Base-by-base conservation (phyloP, 2,329 filamentous ascomycete genomes). In the Graphiopsis chlorocephala region DNA sequence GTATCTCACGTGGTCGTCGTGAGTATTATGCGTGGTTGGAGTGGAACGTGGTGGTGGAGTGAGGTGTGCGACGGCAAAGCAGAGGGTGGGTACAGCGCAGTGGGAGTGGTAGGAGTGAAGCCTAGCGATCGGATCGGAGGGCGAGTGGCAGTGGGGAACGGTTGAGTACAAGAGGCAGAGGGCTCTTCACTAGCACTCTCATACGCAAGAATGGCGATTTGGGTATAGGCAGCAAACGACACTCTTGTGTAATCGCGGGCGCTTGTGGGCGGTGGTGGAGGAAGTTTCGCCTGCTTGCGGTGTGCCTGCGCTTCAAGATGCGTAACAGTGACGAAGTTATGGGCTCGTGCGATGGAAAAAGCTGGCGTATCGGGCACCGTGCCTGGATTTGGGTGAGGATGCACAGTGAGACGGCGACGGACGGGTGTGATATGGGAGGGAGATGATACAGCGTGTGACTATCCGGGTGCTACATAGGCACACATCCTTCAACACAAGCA, bases 161-260 rank as follows among this genome's bases (percentile, higher is more conserved):
- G 58, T 35, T 28, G 42, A 38, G 45, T 26, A 26, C 23, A 55
- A 55, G 28, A 11, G 8, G 2, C 4, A 31, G 38, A 45, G 52
- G 35, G 64, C 59, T 55, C 52, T 57, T 65, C 58, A 65, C 58
- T 58, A 58, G 48, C 58, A 48, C 60, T 28, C 50, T 59, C 58
- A 63, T 62, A 55, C 53, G 64, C 48, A 48, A 52, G 35, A 52
- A 63, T 42, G 63, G 38, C 29, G 48, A 61, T 42, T 11, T 14
- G 17, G 23, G n/a, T 3, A 33, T 17, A 33, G 45, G 59, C 47
- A 35, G 47, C 31, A 45, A 45, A 52, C 59, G 59, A 61, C 59
- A 61, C 59, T 61, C 31, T 50, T 61, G 59, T 61, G 59, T 29
- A 61, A 61, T 61, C 20, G 28, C 23, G 31, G 60, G 60, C 48